Evolutionary conservation across 1,139 yeast species (phyloP), one percentile per base, ranked within the genome.

Genomic region (Zygosaccharomyces pseudobailii): DNA sequence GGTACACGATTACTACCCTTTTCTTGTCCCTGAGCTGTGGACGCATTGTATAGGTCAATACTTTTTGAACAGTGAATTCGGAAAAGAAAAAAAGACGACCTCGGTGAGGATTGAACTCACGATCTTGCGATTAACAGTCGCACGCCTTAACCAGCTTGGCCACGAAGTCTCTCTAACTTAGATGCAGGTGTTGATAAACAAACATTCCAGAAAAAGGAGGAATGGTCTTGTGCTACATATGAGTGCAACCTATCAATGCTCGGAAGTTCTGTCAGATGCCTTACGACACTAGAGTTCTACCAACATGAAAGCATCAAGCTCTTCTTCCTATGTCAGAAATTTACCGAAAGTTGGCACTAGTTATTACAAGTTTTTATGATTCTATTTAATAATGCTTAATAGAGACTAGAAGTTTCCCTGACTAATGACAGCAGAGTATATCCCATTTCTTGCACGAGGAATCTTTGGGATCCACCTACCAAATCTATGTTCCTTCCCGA

Each of bases 401-500:
- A 34, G 25, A 22, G 19, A 32, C 40, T 35, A 48, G 36, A 48
- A 48, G 19, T 49, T 51, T 19, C 54, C 49, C 47, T 66, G 69
- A 42, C 69, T 69, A 42, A 74, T 64, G 28, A 67, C 71, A 48
- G 74, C 77, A 6, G 79, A 75, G 54, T 71, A 76, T 39, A 77
- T 66, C 54, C 77, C 78, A 58, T 76, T 77, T 58, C 80, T 72
- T 19, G 75, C 72, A 21, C 77, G 77, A 6, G 65, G 62, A 23
- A 70, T 65, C 20, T 68, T 57, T 36, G 68, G 63, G 13, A 74
- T 61, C 96, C 96, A 89, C 65, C 97, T 80, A 40, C 96, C 97
- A 51, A 87, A 74, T 61, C 85, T 80, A 63, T 86, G 96, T 66
- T 90, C 96, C 67, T 89, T 87, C 46, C 92, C 78, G 13, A 86